These are phyloP conservation scores for Cystobasidium tubakii DNA, from an alignment of 768 basidiomycete species.

Conservation along the genomic window DNA sequence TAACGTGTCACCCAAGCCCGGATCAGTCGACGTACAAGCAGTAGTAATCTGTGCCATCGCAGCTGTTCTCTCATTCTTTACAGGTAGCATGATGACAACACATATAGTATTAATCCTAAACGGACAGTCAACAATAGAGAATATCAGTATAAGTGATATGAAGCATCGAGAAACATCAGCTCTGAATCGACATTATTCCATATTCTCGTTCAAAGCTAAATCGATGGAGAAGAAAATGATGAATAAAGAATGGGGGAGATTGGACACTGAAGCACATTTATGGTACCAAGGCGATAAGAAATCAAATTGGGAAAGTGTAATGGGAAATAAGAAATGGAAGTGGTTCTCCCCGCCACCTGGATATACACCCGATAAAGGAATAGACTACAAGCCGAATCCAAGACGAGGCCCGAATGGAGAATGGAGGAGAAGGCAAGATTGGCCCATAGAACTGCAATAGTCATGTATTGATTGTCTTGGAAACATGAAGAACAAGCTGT, in stretches of 20 bases:
- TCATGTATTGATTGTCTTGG: too few species aligned
- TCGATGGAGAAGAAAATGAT: constrained; percentile 53
- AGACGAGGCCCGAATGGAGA: constrained; percentile 48
- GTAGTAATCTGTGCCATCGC: constrained; percentile 26
- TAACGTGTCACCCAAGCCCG: background rate
- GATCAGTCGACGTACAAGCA: background rate
- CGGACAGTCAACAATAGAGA: constrained; percentile 22
- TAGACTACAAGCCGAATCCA: constrained; percentile 47
- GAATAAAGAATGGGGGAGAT: constrained; percentile 74
- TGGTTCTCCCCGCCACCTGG: constrained; percentile 59
- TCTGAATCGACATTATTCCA: background rate
- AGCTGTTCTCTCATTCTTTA: constrained; percentile 34
- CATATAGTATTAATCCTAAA: constrained; percentile 10
- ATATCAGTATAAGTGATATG: constrained; percentile 13
- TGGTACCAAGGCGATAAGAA: constrained; percentile 70
- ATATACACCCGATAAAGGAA: constrained; percentile 47
- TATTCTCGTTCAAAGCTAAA: constrained; percentile 39
- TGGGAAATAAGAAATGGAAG: constrained; percentile 63
- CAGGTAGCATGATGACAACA: constrained; percentile 16
- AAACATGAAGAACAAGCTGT: background rate
- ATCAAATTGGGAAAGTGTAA: constrained; percentile 70
- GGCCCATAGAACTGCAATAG: constrained; percentile 44
- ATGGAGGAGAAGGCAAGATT: constrained; percentile 47
- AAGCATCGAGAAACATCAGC: background rate
- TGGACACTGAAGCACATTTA: constrained; percentile 69